phyloP scores from a whole-genome alignment of 1,284 basidiomycete species.

The Ceraceosorus guamensis region DNA sequence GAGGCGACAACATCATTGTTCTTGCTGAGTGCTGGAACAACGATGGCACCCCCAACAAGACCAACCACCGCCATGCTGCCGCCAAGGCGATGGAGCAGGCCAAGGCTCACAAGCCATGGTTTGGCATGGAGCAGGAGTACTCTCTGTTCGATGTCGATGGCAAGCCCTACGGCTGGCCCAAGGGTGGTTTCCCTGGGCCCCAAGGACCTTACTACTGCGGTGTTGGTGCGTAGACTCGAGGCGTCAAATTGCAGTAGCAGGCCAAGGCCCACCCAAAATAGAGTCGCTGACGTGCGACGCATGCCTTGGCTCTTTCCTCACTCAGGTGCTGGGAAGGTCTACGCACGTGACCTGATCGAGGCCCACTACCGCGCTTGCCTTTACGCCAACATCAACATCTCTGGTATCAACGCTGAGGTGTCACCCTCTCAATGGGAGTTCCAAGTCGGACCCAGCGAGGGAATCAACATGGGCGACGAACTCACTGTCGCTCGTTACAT shows the following conservation, averaged over 20 bases:
- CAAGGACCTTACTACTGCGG: conserved; percentile 99
- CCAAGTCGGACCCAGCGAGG: conserved; percentile 96
- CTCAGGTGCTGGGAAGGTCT: conserved; percentile 85
- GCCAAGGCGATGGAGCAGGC: conserved; percentile 45
- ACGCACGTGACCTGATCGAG: conserved; percentile 97
- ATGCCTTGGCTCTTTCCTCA: neutral
- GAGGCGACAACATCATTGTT: conserved; percentile 60
- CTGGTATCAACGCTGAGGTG: conserved; percentile 99
- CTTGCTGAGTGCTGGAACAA: conserved; percentile 92
- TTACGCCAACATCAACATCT: conserved; percentile 94
- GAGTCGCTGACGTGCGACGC: too few species aligned
- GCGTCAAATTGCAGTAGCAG: neutral
- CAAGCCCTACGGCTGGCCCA: conserved; percentile 82
- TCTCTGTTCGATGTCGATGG: conserved; percentile 93
- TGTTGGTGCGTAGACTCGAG: conserved; percentile 60
- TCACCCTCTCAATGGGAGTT: conserved; percentile 99
- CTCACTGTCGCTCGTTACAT: conserved; percentile 46
- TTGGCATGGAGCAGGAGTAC: conserved; percentile 98
- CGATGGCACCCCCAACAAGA: conserved; percentile 95
- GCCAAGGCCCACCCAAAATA: neutral
- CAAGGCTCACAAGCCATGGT: conserved; percentile 66
- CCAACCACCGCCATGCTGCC: conserved; percentile 63
- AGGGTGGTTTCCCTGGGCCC: conserved; percentile 91
- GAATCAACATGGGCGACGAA: conserved; percentile 94
- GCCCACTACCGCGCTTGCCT: conserved; percentile 95